phyloP scores from a whole-genome alignment of 2,329 filamentous ascomycete genomes.

The Emergomyces pasteurianus region DNA sequence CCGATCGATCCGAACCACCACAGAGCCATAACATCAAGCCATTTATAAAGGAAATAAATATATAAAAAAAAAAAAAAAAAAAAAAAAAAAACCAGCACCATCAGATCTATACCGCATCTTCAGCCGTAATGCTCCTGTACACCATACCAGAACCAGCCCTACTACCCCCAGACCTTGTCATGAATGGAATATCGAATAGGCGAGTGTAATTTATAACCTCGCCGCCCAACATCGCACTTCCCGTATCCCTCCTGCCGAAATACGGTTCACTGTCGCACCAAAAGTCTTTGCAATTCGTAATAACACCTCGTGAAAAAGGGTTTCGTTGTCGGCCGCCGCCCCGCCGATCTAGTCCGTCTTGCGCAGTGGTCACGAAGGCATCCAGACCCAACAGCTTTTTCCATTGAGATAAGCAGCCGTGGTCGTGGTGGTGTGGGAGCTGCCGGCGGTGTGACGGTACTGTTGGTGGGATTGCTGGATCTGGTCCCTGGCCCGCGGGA shows the following conservation, averaged over 20 bases:
- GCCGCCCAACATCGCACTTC: constrained; percentile 64
- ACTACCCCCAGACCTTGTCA: constrained; percentile 43
- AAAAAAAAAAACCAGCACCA: constrained; percentile 5
- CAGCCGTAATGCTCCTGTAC: constrained; percentile 46
- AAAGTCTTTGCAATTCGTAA: constrained; percentile 92
- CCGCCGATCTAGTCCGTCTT: constrained; percentile 51
- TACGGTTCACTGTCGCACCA: constrained; percentile 83
- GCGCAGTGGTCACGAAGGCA: constrained; percentile 82
- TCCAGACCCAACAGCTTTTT: constrained; percentile 79
- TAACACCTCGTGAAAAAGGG: constrained; percentile 69
- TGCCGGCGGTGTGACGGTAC: constrained; percentile 29
- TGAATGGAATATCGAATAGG: constrained; percentile 73
- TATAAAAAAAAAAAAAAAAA: neutral
- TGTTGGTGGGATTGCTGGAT: constrained; percentile 40
- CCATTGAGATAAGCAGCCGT: constrained; percentile 66
- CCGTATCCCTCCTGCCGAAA: constrained; percentile 62
- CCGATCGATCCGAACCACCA: neutral
- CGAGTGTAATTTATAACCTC: constrained; percentile 72
- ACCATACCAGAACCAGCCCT: constrained; percentile 31
- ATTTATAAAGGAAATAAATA: neutral
- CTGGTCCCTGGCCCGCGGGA: constrained; percentile 51
- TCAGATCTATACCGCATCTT: constrained; percentile 17
- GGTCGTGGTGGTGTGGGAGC: constrained; percentile 38
- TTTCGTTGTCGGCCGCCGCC: constrained; percentile 50
- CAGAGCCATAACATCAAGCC: neutral